Evolutionary conservation across 371 early-diverging fungal species (phyloP).

Genomic region (Quaeritorhiza haematococci): DNA sequence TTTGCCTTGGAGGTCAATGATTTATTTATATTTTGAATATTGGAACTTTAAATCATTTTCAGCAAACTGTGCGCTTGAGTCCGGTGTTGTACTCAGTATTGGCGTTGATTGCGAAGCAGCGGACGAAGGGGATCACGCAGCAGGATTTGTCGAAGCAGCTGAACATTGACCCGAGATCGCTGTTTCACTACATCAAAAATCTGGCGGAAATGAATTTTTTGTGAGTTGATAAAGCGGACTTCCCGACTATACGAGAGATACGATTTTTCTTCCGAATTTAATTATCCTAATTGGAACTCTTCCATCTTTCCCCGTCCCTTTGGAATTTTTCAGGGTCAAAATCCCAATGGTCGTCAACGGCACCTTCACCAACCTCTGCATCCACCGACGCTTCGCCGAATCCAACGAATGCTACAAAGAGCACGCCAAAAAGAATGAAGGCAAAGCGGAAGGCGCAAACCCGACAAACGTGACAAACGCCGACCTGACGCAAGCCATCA

Average conservation of each 20-base stretch:
- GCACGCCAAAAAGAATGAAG: slow-evolving; percentile 1
- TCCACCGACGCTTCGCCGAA: slow-evolving; percentile 27
- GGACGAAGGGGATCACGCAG: slow-evolving; percentile 55
- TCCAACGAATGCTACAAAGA: slow-evolving; percentile 13
- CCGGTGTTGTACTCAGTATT: slow-evolving; percentile 19
- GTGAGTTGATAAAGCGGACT: slow-evolving; percentile 10
- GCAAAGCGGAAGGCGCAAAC: neutral
- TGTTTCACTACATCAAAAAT: slow-evolving; percentile 55
- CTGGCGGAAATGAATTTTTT: slow-evolving; percentile 41
- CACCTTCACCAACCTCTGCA: slow-evolving; percentile 28
- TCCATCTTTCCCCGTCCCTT: slow-evolving; percentile 9
- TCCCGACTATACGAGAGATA: neutral
- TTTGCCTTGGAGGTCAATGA: neutral
- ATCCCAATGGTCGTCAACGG: slow-evolving; percentile 26
- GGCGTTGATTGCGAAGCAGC: slow-evolving; percentile 33
- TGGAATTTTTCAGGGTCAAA: slow-evolving; percentile 27
- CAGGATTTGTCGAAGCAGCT: slow-evolving; percentile 39
- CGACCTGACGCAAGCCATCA: neutral
- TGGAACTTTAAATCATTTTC: neutral
- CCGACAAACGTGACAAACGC: neutral
- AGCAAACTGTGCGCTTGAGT: slow-evolving; percentile 5
- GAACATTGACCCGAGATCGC: slow-evolving; percentile 53
- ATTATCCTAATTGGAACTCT: neutral
- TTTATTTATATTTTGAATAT: neutral
- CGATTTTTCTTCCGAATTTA: neutral